These are phyloP conservation scores for Pyracantha coccinea DNA, from an alignment of 331 rosid species.

Conservation along the genomic window DNA sequence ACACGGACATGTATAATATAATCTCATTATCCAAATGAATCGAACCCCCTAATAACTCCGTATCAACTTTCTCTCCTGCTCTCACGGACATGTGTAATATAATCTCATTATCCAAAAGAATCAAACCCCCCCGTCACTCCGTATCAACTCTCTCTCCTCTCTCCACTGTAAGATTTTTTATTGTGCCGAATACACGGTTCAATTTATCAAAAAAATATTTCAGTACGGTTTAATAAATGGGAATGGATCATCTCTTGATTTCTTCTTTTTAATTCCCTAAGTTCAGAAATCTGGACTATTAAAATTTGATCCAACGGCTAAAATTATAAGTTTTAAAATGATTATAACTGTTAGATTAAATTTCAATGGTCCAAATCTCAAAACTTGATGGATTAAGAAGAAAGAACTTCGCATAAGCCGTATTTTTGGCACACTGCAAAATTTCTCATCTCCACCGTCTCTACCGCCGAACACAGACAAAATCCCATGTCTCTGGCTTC, in stretches of 20 bases:
- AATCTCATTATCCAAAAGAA: not conserved
- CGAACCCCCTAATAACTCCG: not conserved
- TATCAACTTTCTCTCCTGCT: no score
- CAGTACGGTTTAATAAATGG: no score
- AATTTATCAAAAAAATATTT: no score
- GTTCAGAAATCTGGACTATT: rapidly evolving
- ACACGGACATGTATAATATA: not conserved
- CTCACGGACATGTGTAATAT: not conserved
- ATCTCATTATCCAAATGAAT: not conserved
- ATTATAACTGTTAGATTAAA: rapidly evolving
- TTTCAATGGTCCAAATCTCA: rapidly evolving
- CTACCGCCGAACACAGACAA: not conserved
- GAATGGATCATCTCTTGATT: rapidly evolving
- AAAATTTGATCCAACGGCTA: rapidly evolving
- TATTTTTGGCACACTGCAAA: no score
- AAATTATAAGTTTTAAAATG: no score
- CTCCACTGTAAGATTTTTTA: no score
- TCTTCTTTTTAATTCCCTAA: rapidly evolving
- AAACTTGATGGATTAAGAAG: rapidly evolving
- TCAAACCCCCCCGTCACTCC: not conserved
- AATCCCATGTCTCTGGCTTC: not conserved
- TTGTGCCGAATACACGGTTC: no score
- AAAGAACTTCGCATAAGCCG: rapidly evolving
- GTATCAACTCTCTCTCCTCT: not conserved
- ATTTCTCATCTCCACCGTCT: not conserved